Conservation (phyloP, 345 rosid species). For the Arabis hirsuta region DNA sequence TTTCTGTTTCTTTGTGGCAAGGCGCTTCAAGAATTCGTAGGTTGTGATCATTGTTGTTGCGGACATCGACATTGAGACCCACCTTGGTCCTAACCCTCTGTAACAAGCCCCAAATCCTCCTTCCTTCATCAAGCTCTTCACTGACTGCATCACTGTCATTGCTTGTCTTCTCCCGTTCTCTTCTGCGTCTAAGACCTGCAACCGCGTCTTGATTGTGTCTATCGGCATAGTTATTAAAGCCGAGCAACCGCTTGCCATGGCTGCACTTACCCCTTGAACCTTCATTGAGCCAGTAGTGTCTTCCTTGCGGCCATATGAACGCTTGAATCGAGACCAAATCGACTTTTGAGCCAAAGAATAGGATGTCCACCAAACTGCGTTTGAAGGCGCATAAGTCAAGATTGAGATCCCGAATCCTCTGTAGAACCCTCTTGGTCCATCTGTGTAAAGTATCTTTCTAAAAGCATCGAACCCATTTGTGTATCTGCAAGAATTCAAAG, state of each 20-base stretch:
- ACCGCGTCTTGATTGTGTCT: conserved; percentile 83
- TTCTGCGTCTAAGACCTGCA: conserved; percentile 80
- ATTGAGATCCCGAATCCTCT: conserved; percentile 89
- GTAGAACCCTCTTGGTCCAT: conserved; percentile 78
- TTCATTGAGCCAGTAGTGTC: conserved; percentile 49
- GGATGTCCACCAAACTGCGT: conserved; percentile 90
- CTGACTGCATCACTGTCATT: conserved; percentile 61
- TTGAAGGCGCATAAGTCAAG: conserved; percentile 86
- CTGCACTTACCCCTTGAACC: conserved; percentile 77
- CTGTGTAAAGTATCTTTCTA: conserved; percentile 61
- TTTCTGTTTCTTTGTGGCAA: conserved; percentile 65
- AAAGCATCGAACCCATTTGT: conserved; percentile 76
- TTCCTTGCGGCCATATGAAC: conserved; percentile 40
- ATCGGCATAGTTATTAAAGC: conserved; percentile 83
- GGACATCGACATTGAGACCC: conserved; percentile 93
- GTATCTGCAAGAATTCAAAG: conserved; percentile 52
- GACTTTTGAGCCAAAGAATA: conserved; percentile 69
- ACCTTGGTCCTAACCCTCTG: conserved; percentile 89
- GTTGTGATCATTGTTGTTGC: conserved; percentile 91
- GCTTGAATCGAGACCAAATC: conserved; percentile 65
- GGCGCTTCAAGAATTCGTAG: conserved; percentile 77
- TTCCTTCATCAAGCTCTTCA: conserved; percentile 65
- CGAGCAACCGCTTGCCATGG: conserved; percentile 79
- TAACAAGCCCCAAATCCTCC: conserved; percentile 84
- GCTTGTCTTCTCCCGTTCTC: conserved; percentile 68